A percentile compares a stretch with the other conserved stretches of the same genome.
Evolutionary conservation across 139 green algal genomes (phyloP).

Genomic region (Chlamydomonas applanata): DNA sequence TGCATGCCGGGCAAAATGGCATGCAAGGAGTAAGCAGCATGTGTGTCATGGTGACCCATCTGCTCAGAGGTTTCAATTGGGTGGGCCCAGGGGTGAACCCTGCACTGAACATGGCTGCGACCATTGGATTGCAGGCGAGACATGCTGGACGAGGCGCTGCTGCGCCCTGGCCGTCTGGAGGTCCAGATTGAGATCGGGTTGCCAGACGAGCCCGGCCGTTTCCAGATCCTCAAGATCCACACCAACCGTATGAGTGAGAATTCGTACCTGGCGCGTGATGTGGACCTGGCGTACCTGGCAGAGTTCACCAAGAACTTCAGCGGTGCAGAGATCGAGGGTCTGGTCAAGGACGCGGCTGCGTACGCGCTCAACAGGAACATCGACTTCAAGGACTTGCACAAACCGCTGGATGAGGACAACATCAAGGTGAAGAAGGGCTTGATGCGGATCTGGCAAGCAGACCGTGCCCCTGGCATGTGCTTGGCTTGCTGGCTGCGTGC

Average conservation of each 20-base stretch:
- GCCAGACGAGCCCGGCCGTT: constrained; percentile 86
- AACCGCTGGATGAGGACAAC: constrained; percentile 90
- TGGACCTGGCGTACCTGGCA: constrained; percentile 85
- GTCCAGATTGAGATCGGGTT: constrained; percentile 98
- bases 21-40: no score
- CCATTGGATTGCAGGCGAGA: no score
- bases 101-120: no score
- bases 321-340: constrained; percentile 94
- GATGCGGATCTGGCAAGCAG: no score
- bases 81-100: no score
- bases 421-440: constrained; percentile 78
- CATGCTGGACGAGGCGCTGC: constrained; percentile 98
- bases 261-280: constrained; percentile 83
- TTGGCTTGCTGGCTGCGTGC: no score
- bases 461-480: no score
- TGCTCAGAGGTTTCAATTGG: no score
- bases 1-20: not conserved
- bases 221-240: constrained; percentile 95
- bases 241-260: constrained; percentile 85
- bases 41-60: no score
- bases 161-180: constrained; percentile 92
- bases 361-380: constrained; percentile 95
- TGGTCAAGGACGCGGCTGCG: constrained; percentile 89
- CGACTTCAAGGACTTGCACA: constrained; percentile 85
- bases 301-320: constrained; percentile 92